Evolutionary conservation across 306 rosid genomes (phyloP).

Genomic region (Quercus berberidifolia): DNA sequence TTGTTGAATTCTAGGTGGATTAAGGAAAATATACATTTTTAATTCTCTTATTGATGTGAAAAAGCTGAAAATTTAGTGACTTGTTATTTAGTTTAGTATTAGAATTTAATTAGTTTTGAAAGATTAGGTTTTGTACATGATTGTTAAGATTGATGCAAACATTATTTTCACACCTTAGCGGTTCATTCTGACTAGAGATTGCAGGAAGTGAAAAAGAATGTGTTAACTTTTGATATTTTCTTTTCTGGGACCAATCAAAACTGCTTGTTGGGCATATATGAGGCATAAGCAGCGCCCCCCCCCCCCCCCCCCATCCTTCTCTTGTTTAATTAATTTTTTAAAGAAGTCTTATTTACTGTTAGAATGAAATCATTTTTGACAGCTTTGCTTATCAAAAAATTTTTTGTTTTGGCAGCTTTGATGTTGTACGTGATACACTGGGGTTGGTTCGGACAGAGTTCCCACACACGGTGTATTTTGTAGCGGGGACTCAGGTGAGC

Average conservation of each 20-base stretch:
- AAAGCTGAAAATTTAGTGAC: not conserved
- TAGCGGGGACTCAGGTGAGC: conserved; percentile 92
- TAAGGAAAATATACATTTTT: too few species aligned
- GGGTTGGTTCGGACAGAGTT: conserved; percentile 79
- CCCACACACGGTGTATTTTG: conserved; percentile 72
- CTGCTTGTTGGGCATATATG: not conserved
- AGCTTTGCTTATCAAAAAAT: conserved; percentile 43
- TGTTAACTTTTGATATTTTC: not conserved
- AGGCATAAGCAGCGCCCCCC: not conserved
- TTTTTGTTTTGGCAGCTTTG: conserved; percentile 53
- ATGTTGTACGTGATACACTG: conserved; percentile 66
- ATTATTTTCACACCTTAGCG: not conserved
- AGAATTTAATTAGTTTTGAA: not conserved
- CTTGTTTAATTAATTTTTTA: not conserved
- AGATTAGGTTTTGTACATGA: not conserved
- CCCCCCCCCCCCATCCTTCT: not conserved
- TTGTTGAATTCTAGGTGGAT: not conserved
- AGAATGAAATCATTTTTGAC: conserved; percentile 29
- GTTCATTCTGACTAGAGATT: not conserved
- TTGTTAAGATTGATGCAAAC: not conserved
- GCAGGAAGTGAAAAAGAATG: not conserved
- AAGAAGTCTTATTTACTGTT: not conserved
- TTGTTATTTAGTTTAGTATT: not conserved
- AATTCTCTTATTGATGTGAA: too few species aligned
- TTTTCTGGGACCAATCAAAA: not conserved